Percentiles rank a stretch among this genome's conserved stretches.
These are phyloP conservation scores for Elsinoe australis DNA, from an alignment of 2,329 filamentous ascomycete genomes.

Conservation along the genomic window DNA sequence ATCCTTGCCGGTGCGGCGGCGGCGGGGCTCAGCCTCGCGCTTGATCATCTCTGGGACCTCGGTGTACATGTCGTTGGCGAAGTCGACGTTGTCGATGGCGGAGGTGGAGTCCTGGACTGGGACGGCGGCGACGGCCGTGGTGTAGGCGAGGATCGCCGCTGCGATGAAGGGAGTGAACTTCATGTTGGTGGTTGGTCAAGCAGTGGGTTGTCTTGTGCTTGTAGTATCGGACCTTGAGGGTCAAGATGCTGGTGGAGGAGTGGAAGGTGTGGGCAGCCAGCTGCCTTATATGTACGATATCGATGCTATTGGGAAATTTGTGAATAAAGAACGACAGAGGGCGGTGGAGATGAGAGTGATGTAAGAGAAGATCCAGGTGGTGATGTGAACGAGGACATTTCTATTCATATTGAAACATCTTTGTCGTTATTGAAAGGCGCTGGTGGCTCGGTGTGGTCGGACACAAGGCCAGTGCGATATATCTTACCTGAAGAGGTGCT, in stretches of 20 bases:
- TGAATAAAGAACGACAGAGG: constrained; percentile 17
- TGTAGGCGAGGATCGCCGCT: constrained; percentile 15
- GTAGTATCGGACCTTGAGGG: constrained; percentile 15
- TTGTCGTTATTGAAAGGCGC: constrained; percentile 12
- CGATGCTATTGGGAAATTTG: constrained; percentile 2
- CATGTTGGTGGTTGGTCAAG: constrained; percentile 23
- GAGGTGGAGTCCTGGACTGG: constrained; percentile 32
- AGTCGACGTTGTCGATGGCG: constrained; percentile 34
- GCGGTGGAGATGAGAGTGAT: constrained; percentile 19
- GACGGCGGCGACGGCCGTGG: constrained; percentile 8
- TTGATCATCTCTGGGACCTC: constrained; percentile 24
- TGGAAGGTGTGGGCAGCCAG: constrained; percentile 21
- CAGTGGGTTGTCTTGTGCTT: constrained; percentile 18
- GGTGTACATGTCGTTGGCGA: constrained; percentile 35
- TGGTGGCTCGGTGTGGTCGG: constrained; percentile 1
- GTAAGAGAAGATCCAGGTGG: not conserved
- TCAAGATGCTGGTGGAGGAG: constrained; percentile 26
- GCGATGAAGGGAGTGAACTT: constrained; percentile 22
- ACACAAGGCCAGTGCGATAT: constrained; percentile 1
- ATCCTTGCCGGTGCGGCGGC: constrained; percentile 20
- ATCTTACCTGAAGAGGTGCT: constrained; percentile 19
- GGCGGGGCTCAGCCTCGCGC: constrained; percentile 21
- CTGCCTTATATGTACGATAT: constrained; percentile 15
- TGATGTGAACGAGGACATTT: not conserved
- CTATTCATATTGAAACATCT: constrained; percentile 7